Evolutionary conservation across 2,329 filamentous ascomycete genomes (phyloP).

Genomic region (Hysterium pulicare): DNA sequence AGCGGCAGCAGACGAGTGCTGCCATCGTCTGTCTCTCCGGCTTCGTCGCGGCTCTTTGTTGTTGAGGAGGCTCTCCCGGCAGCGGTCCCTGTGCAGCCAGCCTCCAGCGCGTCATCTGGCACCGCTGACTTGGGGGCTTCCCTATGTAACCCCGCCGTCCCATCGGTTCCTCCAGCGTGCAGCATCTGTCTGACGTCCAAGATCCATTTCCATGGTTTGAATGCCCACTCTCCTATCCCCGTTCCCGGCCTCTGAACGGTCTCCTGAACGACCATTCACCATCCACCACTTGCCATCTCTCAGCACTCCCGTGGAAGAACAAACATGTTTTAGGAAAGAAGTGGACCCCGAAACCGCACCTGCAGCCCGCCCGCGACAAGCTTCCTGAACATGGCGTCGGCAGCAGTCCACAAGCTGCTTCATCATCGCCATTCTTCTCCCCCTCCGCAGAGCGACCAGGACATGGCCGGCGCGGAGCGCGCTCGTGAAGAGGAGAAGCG

Average conservation of each 20-base stretch:
- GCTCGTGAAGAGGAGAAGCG: conserved; percentile 48
- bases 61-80: not conserved
- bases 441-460: conserved; percentile 29
- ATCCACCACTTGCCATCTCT: no score
- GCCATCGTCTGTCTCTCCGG: no score
- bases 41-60: conserved; percentile 2
- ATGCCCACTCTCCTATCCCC: not conserved
- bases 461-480: conserved; percentile 26
- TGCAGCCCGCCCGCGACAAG: conserved; percentile 11
- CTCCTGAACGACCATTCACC: no score
- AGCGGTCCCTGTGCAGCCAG: no score
- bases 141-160: not conserved
- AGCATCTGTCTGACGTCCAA: not conserved
- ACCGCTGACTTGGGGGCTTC: not conserved
- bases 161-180: not conserved
- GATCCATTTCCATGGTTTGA: not conserved
- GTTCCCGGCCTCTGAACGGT: no score
- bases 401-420: conserved; percentile 35
- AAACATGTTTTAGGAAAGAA: conserved; percentile 14
- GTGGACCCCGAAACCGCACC: conserved; percentile 8
- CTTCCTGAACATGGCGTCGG: conserved; percentile 30
- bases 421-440: conserved; percentile 26
- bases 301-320: no score
- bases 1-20: no score
- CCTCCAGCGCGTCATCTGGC: not conserved